Evolutionary conservation across 441 rosid species (phyloP).

Genomic region (Adansonia rubrostipa): DNA sequence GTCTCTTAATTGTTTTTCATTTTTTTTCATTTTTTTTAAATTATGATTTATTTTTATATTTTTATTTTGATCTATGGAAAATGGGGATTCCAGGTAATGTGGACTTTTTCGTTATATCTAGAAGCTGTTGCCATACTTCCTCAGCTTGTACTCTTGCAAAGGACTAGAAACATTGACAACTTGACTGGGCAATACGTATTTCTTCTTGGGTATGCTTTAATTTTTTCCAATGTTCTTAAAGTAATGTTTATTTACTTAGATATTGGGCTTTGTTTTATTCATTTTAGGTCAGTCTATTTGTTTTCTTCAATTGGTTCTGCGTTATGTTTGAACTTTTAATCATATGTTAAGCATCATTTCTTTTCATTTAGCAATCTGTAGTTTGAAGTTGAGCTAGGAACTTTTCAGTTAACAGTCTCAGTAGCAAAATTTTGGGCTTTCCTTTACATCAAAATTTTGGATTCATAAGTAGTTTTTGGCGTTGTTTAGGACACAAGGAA

Average conservation of each 20-base stretch:
- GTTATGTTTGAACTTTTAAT: not conserved
- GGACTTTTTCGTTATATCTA: slow-evolving; percentile 64
- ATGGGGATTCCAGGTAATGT: slow-evolving; percentile 47
- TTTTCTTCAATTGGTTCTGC: not conserved
- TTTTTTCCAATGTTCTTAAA: not conserved
- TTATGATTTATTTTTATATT: not conserved
- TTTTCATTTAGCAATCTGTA: not conserved
- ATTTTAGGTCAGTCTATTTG: not conserved
- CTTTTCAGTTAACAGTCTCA: not conserved
- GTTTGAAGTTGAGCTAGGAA: not conserved
- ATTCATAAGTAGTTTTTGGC: not conserved
- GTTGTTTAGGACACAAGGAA: not conserved
- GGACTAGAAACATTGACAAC: slow-evolving; percentile 70
- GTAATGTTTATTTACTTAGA: not conserved
- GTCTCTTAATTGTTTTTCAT: slow-evolving; percentile 25
- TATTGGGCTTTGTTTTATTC: not conserved
- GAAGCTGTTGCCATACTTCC: slow-evolving; percentile 76
- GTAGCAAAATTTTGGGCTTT: slow-evolving; percentile 4
- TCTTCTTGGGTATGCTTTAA: slow-evolving; percentile 57
- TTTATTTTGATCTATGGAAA: slow-evolving; percentile 5
- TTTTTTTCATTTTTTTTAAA: not conserved
- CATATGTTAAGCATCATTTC: not conserved
- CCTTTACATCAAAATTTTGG: not conserved
- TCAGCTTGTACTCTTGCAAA: slow-evolving; percentile 66
- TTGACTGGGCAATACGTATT: slow-evolving; percentile 73